These are phyloP conservation scores for Pulicaria dysenterica DNA, from an alignment of 129 eudicot species.

Conservation along the genomic window DNA sequence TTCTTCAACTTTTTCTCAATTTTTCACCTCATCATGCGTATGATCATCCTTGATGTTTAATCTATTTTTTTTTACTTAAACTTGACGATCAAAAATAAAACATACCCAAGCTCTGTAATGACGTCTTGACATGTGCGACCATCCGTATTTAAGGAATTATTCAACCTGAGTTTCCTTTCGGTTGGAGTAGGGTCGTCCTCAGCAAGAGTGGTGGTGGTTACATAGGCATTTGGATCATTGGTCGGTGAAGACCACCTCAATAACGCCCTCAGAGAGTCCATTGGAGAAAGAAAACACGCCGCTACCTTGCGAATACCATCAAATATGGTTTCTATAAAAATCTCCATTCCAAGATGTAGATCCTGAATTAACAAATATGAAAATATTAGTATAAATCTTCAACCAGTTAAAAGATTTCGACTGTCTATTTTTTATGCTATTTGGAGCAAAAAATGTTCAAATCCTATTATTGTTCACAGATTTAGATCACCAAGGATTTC, in stretches of 20 bases:
- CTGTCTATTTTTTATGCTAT: too few species aligned
- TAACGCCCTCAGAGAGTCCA: constrained; percentile 49
- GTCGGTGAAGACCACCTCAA: constrained; percentile 46
- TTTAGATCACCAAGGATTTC: background rate
- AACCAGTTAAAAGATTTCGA: too few species aligned
- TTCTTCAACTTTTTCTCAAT: background rate
- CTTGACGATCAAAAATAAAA: background rate
- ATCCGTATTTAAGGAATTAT: constrained; percentile 75
- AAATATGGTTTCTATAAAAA: constrained; percentile 75
- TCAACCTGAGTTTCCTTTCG: constrained; percentile 52
- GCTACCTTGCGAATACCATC: constrained; percentile 81
- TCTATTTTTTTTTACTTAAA: background rate
- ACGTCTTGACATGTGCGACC: constrained; percentile 92
- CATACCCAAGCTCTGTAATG: constrained; percentile 96
- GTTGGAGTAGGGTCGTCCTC: constrained; percentile 65
- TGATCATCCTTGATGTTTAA: background rate
- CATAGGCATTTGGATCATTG: constrained; percentile 42
- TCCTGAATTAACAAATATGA: constrained; percentile 29
- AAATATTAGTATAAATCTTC: too few species aligned
- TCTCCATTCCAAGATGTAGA: constrained; percentile 75
- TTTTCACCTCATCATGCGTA: background rate
- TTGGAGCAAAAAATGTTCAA: too few species aligned
- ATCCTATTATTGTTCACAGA: background rate
- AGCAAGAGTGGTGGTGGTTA: constrained; percentile 58
- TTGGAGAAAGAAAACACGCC: constrained; percentile 69